A percentile compares a stretch with the other conserved stretches of the same genome.
Evolutionary conservation across 495 filamentous ascomycete genomes (phyloP).

Genomic region (Aspergillus leporis): DNA sequence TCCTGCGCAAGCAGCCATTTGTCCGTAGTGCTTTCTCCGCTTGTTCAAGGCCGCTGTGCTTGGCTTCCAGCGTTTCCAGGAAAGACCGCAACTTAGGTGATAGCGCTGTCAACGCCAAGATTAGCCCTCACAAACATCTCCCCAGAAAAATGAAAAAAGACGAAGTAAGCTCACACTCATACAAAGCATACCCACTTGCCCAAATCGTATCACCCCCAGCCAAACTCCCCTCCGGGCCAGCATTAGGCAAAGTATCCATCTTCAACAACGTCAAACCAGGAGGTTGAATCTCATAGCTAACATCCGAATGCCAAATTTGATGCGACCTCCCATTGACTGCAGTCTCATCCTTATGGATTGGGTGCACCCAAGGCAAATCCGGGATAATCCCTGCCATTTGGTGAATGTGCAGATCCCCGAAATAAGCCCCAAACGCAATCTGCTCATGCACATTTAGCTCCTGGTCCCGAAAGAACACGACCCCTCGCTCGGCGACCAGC

Average conservation of each 20-base stretch:
- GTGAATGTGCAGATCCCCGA: conserved; percentile 17
- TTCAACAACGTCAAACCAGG: conserved; percentile 32
- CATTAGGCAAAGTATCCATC: conserved; percentile 26
- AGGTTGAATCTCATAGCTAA: conserved; percentile 32
- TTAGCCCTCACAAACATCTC: not conserved
- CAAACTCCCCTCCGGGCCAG: conserved; percentile 2
- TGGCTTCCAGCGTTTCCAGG: conserved; percentile 16
- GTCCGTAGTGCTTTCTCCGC: conserved; percentile 13
- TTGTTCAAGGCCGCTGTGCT: conserved; percentile 15
- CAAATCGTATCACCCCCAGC: conserved; percentile 33
- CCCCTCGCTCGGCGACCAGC: conserved; percentile 43
- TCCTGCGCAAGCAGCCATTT: conserved; percentile 8
- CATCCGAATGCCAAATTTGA: conserved; percentile 28
- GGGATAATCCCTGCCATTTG: conserved; percentile 16
- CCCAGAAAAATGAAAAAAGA: not conserved
- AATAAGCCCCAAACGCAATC: conserved; percentile 26
- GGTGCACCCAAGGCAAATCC: conserved; percentile 14
- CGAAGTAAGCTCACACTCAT: conserved; percentile 6
- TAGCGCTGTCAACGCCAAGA: conserved; percentile 15
- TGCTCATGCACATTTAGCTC: conserved; percentile 33
- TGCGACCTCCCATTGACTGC: conserved; percentile 13
- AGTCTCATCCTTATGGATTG: conserved; percentile 14
- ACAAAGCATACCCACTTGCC: conserved; percentile 19
- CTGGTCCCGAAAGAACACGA: conserved; percentile 48
- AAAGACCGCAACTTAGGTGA: conserved; percentile 22